Conservation (phyloP, 2,329 filamentous ascomycete genomes). For the Periconia digitata region DNA sequence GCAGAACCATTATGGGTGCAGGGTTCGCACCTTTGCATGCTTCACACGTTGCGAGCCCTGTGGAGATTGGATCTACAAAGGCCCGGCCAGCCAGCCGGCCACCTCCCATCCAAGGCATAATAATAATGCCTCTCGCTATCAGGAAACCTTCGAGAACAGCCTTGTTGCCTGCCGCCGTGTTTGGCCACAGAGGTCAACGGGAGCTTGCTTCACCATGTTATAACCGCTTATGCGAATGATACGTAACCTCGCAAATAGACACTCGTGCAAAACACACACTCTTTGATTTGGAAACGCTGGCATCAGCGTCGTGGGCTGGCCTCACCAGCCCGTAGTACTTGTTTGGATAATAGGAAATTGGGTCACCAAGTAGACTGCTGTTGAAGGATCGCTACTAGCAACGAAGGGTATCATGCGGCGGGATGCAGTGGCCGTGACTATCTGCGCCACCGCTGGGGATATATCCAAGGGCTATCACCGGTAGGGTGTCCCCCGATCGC, state of each 20-base stretch:
- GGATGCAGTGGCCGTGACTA: slow-evolving; percentile 6
- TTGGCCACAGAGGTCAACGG: not conserved
- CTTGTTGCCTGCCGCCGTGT: not conserved
- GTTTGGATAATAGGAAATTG: not conserved
- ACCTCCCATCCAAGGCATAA: not conserved
- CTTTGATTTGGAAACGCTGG: not conserved
- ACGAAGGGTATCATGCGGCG: slow-evolving; percentile 29
- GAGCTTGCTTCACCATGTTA: slow-evolving; percentile 18
- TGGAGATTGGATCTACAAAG: not conserved
- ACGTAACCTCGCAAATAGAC: slow-evolving; percentile 4
- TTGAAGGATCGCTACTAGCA: slow-evolving; percentile 9
- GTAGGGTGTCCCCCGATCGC: not conserved
- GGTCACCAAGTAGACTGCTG: not conserved
- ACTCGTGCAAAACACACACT: not conserved
- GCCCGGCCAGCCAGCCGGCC: not conserved
- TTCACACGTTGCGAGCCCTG: not conserved
- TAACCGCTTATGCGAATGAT: slow-evolving; percentile 20
- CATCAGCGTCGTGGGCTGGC: not conserved
- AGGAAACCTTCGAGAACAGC: not conserved
- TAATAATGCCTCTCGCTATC: not conserved
- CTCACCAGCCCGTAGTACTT: not conserved
- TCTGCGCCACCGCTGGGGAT: no score
- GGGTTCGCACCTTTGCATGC: not conserved
- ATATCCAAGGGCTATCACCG: not conserved
- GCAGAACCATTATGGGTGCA: not conserved